A percentile compares a stretch with the other conserved stretches of the same genome.
These are phyloP conservation scores for Monosporascus sp. DNA, from an alignment of 2,329 filamentous ascomycete genomes.

Conservation along the genomic window DNA sequence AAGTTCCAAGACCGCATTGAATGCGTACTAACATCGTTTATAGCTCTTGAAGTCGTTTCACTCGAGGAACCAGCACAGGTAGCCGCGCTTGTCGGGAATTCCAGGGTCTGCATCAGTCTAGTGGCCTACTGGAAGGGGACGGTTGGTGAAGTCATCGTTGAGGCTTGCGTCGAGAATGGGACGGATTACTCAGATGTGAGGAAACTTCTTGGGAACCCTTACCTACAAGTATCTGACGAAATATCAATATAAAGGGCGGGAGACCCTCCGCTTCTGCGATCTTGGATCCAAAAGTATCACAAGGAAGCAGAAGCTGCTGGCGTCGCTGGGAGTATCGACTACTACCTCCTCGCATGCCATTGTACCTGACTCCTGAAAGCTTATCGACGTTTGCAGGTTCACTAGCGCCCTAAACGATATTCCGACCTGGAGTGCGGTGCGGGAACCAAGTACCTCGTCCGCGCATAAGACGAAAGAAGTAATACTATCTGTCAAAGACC, in stretches of 20 bases:
- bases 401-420: constrained; percentile 12
- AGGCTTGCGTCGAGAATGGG: constrained; percentile 15
- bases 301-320: constrained; percentile 10
- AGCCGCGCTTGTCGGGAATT: constrained; percentile 6
- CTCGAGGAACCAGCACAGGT: constrained; percentile 9
- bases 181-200: constrained; percentile 20
- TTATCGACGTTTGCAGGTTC: constrained; percentile 15
- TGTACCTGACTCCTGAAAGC: constrained; percentile 4
- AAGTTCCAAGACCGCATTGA: neutral
- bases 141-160: constrained; percentile 12
- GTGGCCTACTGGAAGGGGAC: constrained; percentile 11
- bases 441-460: constrained; percentile 6
- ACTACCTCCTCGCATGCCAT: neutral
- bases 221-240: neutral
- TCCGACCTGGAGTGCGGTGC: constrained; percentile 8
- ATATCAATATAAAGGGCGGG: constrained; percentile 3
- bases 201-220: neutral
- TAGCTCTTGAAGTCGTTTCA: constrained; percentile 11
- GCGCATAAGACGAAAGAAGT: constrained; percentile 12
- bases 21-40: neutral
- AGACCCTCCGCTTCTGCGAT: constrained; percentile 6
- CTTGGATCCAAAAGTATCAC: constrained; percentile 15
- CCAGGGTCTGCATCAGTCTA: constrained; percentile 17
- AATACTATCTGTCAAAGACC: constrained; percentile 8
- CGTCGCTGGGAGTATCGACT: constrained; percentile 11